These are phyloP conservation scores for Beta corolliflora DNA, from an alignment of 179 eudicot genomes.

Conservation along the genomic window DNA sequence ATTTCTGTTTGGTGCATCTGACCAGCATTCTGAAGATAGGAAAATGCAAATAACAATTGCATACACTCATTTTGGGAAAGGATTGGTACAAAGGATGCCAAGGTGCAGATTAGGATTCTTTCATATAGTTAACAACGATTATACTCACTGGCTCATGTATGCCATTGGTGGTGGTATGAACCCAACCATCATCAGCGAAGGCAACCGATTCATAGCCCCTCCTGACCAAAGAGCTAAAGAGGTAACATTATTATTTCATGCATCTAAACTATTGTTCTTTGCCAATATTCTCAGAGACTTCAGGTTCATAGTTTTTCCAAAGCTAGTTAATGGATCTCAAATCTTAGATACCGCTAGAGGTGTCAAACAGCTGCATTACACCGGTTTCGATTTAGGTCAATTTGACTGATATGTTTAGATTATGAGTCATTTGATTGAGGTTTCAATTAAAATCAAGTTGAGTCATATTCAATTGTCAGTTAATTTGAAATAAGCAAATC, in stretches of 20 bases:
- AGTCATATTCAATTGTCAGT: too few relatives aligned
- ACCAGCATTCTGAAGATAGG: constrained; percentile 27
- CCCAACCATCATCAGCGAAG: constrained; percentile 49
- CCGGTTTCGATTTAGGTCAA: too few relatives aligned
- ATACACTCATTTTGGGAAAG: constrained; percentile 66
- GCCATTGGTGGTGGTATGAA: constrained; percentile 39
- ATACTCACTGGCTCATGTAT: constrained; percentile 51
- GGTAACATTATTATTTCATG: constrained; percentile 15
- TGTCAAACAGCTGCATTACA: too few relatives aligned
- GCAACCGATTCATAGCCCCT: constrained; percentile 66
- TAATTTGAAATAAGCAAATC: too few relatives aligned
- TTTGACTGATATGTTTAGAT: too few relatives aligned
- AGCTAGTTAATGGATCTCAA: too few relatives aligned
- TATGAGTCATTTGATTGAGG: too few relatives aligned
- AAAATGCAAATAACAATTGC: constrained; percentile 77
- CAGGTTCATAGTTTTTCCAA: too few relatives aligned
- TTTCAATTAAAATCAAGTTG: too few relatives aligned
- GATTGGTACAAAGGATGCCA: constrained; percentile 76
- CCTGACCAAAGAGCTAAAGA: constrained; percentile 25
- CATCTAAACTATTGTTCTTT: background rate
- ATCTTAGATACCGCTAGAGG: too few relatives aligned
- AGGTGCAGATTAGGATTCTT: constrained; percentile 63
- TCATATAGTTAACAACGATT: constrained; percentile 82
- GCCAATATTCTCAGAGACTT: too few relatives aligned
- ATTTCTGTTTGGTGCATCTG: constrained; percentile 36